Evolutionary conservation across 768 basidiomycete genomes (phyloP), one percentile per base, ranked within the genome.

Genomic region (Neoboletus brunneissimus): DNA sequence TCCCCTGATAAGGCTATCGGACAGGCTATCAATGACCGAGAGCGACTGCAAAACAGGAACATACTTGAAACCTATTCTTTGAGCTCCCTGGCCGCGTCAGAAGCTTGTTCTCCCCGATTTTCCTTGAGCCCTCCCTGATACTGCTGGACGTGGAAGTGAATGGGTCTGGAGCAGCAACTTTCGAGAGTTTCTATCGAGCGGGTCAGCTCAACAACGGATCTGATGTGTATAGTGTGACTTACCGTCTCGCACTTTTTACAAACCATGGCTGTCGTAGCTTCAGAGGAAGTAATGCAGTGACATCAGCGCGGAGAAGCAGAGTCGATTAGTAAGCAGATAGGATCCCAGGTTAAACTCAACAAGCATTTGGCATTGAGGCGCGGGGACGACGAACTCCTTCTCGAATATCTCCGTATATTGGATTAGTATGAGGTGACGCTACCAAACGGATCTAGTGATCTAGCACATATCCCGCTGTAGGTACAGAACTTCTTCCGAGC

Each of bases 151-250:
- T 86, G 12, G 89, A 80, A 32, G 79, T 81, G 74, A 92, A 94
- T 40, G 91, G 91, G 75, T 94, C 91, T 46, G 91, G 92, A 4
- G 91, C 91, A 54, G 91, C 91, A 44, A 94, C 81, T 72, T 90
- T 93, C 55, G 90, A 92, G 53, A 91, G 82, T 91, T 94, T 94
- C 91, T 94, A 61, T 35, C 13, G 43, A 29, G 4, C 41, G 5
- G 1, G 18, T 66, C 27, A 65, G 44, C 27, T 41, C 5, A 38
- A 22, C 9, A 2, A 13, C 4, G 20, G 20, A 32, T 57, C 59
- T 42, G 56, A 62, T 56, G 49, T 54, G 18, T 59, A 61, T 53
- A 53, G 62, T 53, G 45, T 53, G 10, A 70, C 79, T 41, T 56
- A 83, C 90, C 72, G 81, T 77, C 75, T 91, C 89, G 73, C 91